Evolutionary conservation across 1,284 basidiomycete species (phyloP).

Genomic region (Moesziomyces parantarcticus): DNA sequence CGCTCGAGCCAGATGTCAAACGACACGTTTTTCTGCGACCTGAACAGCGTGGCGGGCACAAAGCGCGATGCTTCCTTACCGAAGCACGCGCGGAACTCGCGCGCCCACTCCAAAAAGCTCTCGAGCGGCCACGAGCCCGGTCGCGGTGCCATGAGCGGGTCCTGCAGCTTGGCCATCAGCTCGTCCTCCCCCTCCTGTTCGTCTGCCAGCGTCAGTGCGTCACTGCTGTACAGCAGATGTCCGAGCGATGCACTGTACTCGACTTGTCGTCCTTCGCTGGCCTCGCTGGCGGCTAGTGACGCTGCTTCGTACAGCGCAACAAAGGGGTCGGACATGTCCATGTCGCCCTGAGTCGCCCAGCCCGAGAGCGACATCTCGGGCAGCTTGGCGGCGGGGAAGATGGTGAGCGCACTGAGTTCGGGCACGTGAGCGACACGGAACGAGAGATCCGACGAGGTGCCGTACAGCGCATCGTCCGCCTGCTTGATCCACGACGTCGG

Average conservation of each 20-base stretch:
- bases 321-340: constrained; percentile 22
- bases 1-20: constrained; percentile 37
- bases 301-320: constrained; percentile 7
- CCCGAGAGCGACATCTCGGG: constrained; percentile 18
- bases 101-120: constrained; percentile 20
- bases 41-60: constrained; percentile 34
- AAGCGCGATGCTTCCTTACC: constrained; percentile 38
- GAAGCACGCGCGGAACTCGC: constrained; percentile 24
- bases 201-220: constrained; percentile 24
- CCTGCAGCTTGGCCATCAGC: constrained; percentile 18
- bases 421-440: constrained; percentile 35
- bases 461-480: constrained; percentile 34
- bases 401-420: constrained; percentile 23
- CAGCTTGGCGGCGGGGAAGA: constrained; percentile 11
- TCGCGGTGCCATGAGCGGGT: constrained; percentile 35
- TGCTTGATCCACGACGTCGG: constrained; percentile 37
- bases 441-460: constrained; percentile 18
- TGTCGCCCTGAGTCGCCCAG: constrained; percentile 21
- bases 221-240: constrained; percentile 30
- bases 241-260: constrained; percentile 37
- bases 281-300: background rate
- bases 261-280: background rate
- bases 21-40: constrained; percentile 34
- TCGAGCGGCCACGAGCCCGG: constrained; percentile 38
- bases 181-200: constrained; percentile 27